These are phyloP conservation scores for Naganishia cerealis DNA, from an alignment of 1,284 basidiomycete genomes.

Conservation along the genomic window DNA sequence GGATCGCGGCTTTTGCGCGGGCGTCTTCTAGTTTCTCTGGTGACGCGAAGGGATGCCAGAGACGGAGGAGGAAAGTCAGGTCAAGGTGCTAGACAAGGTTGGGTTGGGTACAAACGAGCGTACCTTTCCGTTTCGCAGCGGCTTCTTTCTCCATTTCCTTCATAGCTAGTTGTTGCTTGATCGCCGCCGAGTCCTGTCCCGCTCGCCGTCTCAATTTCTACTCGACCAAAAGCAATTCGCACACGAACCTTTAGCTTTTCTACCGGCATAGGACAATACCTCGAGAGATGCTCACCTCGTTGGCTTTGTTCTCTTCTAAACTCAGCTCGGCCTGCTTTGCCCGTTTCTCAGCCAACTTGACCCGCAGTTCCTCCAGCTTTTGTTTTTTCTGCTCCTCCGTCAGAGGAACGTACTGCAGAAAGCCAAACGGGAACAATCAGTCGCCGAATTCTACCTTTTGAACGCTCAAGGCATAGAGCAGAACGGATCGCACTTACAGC, in stretches of 20 bases:
- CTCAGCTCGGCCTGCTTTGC: conserved; percentile 69
- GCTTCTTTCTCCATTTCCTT: conserved; percentile 80
- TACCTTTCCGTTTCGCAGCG: conserved; percentile 73
- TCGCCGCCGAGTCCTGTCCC: conserved; percentile 65
- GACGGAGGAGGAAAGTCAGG: background rate
- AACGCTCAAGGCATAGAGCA: background rate
- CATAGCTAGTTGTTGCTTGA: conserved; percentile 72
- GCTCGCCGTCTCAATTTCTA: conserved; percentile 31
- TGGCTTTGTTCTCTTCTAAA: conserved; percentile 68
- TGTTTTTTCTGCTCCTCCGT: conserved; percentile 91
- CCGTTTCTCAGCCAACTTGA: conserved; percentile 74
- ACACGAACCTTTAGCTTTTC: background rate
- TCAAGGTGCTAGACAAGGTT: background rate
- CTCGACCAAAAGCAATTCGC: background rate
- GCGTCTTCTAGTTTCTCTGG: conserved; percentile 82
- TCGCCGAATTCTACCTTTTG: background rate
- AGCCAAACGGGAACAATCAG: background rate
- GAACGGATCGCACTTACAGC: conserved; percentile 61
- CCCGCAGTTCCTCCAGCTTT: conserved; percentile 74
- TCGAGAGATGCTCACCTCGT: conserved; percentile 59
- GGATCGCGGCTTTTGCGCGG: conserved; percentile 76
- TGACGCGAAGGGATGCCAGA: background rate
- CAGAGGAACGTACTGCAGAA: conserved; percentile 60
- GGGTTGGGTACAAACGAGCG: conserved; percentile 20
- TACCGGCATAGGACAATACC: no score